Percentiles rank a stretch among this genome's conserved stretches.
Evolutionary conservation across 2,329 filamentous ascomycete genomes (phyloP).

Genomic region (Colletotrichum chlorophyti): DNA sequence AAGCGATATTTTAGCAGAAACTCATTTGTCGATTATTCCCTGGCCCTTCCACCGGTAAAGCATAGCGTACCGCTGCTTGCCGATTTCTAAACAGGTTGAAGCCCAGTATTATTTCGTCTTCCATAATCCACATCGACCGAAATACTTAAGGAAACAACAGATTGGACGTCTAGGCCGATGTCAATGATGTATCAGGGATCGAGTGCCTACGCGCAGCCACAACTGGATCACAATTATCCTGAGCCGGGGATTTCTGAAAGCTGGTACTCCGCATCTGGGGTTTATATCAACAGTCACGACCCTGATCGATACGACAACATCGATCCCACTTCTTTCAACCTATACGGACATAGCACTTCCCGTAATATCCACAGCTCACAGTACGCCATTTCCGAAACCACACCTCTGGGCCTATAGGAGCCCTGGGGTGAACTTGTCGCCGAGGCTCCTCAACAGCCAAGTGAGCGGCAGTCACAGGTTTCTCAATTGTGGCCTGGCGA

Average conservation of each 20-base stretch:
- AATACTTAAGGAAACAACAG: too few relatives aligned
- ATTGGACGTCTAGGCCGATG: rapidly evolving
- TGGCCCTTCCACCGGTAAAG: too few relatives aligned
- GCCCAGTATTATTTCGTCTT: background rate
- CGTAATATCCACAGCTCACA: too few relatives aligned
- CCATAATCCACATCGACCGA: too few relatives aligned
- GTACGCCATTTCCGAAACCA: too few relatives aligned
- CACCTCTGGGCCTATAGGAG: background rate
- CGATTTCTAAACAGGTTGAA: too few relatives aligned
- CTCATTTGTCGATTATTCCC: too few relatives aligned
- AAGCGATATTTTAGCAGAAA: background rate
- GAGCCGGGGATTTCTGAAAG: background rate
- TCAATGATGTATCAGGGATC: background rate
- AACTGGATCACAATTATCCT: background rate
- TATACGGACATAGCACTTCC: too few relatives aligned
- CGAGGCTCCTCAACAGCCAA: background rate
- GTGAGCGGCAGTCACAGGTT: background rate
- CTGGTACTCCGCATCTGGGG: background rate
- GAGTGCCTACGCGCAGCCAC: background rate
- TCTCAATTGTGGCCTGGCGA: background rate
- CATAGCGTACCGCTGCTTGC: too few relatives aligned
- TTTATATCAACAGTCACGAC: too few relatives aligned
- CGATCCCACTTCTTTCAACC: too few relatives aligned
- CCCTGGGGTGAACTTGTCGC: background rate
- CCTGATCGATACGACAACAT: background rate